Conservation (phyloP, 208 protist species). For the Lotmaria passim region DNA sequence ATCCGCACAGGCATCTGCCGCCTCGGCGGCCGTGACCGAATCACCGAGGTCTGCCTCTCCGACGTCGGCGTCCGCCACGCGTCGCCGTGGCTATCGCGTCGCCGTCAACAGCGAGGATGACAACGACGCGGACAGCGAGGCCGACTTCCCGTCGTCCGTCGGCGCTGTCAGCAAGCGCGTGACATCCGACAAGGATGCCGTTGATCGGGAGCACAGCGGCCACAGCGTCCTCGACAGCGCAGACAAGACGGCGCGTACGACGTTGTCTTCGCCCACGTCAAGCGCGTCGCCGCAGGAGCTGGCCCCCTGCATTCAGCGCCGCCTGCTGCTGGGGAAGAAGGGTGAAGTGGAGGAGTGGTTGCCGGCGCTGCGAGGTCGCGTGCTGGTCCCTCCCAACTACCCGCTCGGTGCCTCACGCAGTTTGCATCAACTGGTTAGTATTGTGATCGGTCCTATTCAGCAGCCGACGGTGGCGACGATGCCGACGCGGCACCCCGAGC, state of each 20-base stretch:
- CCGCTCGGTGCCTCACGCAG: constrained; percentile 58
- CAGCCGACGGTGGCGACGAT: constrained; percentile 72
- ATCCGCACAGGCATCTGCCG: not conserved
- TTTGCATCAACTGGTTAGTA: constrained; percentile 73
- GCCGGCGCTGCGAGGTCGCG: constrained; percentile 30
- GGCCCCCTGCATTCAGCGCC: constrained; percentile 50
- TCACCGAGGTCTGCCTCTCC: no score
- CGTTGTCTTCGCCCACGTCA: not conserved
- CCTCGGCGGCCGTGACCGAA: not conserved
- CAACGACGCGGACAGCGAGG: constrained; percentile 36
- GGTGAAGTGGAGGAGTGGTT: constrained; percentile 67
- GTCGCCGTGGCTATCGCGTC: not conserved
- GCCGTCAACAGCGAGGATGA: constrained; percentile 14
- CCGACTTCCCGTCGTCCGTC: constrained; percentile 1
- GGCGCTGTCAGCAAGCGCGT: no score
- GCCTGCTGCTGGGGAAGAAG: constrained; percentile 62
- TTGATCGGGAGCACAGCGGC: not conserved
- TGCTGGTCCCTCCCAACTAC: constrained; percentile 54
- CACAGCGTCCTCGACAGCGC: not conserved
- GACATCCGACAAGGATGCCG: not conserved
- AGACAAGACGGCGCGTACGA: not conserved
- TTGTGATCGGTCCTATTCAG: constrained; percentile 83
- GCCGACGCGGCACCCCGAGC: constrained; percentile 66
- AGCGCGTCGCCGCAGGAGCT: not conserved
- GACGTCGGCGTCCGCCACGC: not conserved